These are phyloP conservation scores for Cystobasidium onofrii DNA, from an alignment of 768 basidiomycete genomes.

Conservation along the genomic window DNA sequence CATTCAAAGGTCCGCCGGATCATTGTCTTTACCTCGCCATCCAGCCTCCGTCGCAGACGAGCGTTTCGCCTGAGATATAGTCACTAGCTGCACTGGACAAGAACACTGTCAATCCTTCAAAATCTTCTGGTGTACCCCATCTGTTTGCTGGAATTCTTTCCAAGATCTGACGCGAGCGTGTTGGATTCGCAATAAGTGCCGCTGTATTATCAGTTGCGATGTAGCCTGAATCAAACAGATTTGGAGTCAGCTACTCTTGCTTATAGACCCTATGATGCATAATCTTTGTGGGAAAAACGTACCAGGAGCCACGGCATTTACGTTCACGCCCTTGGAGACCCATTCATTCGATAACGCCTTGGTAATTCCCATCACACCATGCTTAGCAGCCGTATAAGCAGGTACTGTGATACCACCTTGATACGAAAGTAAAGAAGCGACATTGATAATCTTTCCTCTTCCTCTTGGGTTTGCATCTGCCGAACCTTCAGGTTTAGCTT, in stretches of 20 bases:
- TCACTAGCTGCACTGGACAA: slow-evolving; percentile 61
- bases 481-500: slow-evolving; percentile 34
- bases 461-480: slow-evolving; percentile 43
- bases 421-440: slow-evolving; percentile 52
- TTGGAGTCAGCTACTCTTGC: neutral
- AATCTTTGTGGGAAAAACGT: too few relatives aligned
- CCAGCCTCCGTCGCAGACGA: slow-evolving; percentile 65
- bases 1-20: too few relatives aligned
- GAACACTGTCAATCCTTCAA: slow-evolving; percentile 63
- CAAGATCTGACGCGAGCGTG: slow-evolving; percentile 60
- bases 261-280: too few relatives aligned
- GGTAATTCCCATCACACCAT: slow-evolving; percentile 58
- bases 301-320: slow-evolving; percentile 69
- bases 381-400: slow-evolving; percentile 47
- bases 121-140: slow-evolving; percentile 65
- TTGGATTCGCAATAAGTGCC: slow-evolving; percentile 57
- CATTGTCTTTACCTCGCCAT: slow-evolving; percentile 20
- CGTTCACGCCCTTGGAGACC: slow-evolving; percentile 77
- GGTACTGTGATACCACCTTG: slow-evolving; percentile 66
- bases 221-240: slow-evolving; percentile 34
- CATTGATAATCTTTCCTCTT: slow-evolving; percentile 66
- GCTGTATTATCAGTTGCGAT: slow-evolving; percentile 81
- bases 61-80: slow-evolving; percentile 64
- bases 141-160: slow-evolving; percentile 51
- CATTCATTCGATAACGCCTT: slow-evolving; percentile 91